These are phyloP conservation scores for Neurospora sp. DNA, from an alignment of 495 filamentous ascomycete genomes.

Conservation along the genomic window DNA sequence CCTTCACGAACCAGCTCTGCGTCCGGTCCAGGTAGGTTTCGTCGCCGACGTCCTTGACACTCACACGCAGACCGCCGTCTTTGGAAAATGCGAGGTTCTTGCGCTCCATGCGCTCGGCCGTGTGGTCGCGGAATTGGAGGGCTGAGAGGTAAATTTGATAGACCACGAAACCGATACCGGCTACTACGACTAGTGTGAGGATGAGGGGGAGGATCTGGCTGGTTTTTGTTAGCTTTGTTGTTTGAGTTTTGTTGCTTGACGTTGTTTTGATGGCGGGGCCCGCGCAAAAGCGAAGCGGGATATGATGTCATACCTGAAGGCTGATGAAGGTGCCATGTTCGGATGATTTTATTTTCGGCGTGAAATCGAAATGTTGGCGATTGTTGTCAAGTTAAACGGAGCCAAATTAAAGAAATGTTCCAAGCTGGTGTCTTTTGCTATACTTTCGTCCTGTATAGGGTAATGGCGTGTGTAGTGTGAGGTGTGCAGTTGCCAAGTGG, in stretches of 20 bases:
- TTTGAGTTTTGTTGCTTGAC: background rate
- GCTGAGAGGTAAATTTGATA: conserved; percentile 66
- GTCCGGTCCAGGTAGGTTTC: conserved; percentile 77
- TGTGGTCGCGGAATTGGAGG: conserved; percentile 56
- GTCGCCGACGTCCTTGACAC: conserved; percentile 60
- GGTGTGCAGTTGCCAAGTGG: background rate
- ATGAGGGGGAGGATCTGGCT: conserved; percentile 63
- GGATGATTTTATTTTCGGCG: background rate
- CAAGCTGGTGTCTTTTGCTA: background rate
- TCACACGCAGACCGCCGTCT: conserved; percentile 67
- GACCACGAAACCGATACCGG: conserved; percentile 50
- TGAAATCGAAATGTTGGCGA: background rate
- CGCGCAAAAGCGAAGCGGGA: background rate
- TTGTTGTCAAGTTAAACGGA: background rate
- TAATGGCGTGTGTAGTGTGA: background rate
- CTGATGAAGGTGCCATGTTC: background rate
- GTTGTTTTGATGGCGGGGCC: background rate
- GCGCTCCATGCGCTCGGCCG: conserved; percentile 66
- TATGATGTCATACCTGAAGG: background rate
- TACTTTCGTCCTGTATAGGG: background rate
- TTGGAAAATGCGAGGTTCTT: conserved; percentile 73
- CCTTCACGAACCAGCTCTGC: conserved; percentile 72
- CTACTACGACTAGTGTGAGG: conserved; percentile 57
- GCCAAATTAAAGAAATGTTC: background rate
- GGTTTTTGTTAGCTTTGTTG: background rate